Base-by-base conservation (phyloP, 2,329 filamentous ascomycete genomes). In the Colletotrichum somersetense region DNA sequence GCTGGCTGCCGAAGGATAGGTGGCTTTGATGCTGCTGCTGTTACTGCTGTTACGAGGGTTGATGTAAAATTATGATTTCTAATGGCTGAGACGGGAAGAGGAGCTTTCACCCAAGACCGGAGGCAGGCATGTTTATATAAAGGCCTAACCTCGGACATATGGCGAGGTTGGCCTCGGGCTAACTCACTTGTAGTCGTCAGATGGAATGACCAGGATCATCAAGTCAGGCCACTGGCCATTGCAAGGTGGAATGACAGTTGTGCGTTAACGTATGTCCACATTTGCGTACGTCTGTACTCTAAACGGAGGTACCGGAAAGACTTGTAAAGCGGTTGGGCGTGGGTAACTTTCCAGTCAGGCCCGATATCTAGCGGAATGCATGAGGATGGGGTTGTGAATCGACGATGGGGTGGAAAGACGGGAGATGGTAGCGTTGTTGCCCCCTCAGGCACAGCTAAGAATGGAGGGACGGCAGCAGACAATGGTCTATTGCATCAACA, bases 181-280 rank as follows among this genome's bases (percentile, higher is more conserved):
- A 35, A 42, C 20, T 62, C 35, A 58, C 30, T 63, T 53, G 20
- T 56, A 33, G 18, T n/a, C 50, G 23, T 38, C 40, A 26, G 35
- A 46, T 53, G 44, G 38, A 53, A 26, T 26, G 44, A 46, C 58
- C 30, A 63, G 58, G 69, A 38, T 35, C 50, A 46, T 26, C 50
- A 58, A 63, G 58, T 71, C 69, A 71, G 58, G 26, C 69, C 69
- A 71, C 58, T 67, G 12, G 35, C 35, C 23, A 30, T 52, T 58
- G 42, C 23, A 20, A 46, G 30, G 40, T 46, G 65, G 38, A 63
- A 62, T 35, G 35, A 63, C 40, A 63, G 64, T 52, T 52, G 53
- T 38, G 58, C 20, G 35, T 23, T 30, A 56, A 23, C 12, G 55
- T 16, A 66, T 58, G 35, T 10, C 33, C 57, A 53, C 44, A n/a